Percentiles rank a stretch among this genome's conserved stretches.
These are phyloP conservation scores for Dujonia santamariae DNA, from an alignment of 1,139 yeast genomes.

Conservation along the genomic window DNA sequence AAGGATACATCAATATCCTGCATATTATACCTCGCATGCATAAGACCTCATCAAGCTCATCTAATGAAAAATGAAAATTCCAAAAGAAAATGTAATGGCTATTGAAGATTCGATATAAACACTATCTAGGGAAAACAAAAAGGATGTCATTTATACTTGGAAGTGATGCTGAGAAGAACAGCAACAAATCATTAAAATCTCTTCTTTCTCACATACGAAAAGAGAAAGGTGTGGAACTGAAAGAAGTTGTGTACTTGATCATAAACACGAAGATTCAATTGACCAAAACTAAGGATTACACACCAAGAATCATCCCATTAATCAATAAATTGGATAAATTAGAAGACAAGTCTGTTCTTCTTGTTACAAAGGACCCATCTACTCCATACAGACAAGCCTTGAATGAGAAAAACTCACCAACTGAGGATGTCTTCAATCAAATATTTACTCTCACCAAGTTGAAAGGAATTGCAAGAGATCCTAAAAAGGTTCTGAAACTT, in stretches of 20 bases:
- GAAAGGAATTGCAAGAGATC: conserved; percentile 42
- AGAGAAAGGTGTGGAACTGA: conserved; percentile 14
- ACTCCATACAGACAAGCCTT: conserved; percentile 48
- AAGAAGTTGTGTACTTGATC: conserved; percentile 45
- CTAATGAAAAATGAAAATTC: no score
- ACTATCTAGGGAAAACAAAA: no score
- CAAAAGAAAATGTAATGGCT: no score
- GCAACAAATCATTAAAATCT: conserved; percentile 33
- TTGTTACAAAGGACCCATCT: conserved; percentile 70
- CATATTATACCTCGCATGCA: no score
- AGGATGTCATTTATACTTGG: conserved; percentile 28
- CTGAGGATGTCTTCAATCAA: conserved; percentile 58
- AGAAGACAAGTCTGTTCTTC: conserved; percentile 47
- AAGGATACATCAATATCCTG: no score
- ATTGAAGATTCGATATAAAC: no score
- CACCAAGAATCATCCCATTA: conserved; percentile 67
- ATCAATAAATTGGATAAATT: conserved; percentile 46
- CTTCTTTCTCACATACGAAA: conserved; percentile 28
- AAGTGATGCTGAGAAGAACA: conserved; percentile 19
- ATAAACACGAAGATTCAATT: conserved; percentile 53
- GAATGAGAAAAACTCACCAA: conserved; percentile 45
- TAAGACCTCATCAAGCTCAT: no score
- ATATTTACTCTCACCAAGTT: conserved; percentile 57
- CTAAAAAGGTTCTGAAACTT: conserved; percentile 42
- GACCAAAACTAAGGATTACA: conserved; percentile 48